Base-by-base conservation (phyloP, 331 rosid genomes). In the Pyrus hybrid region DNA sequence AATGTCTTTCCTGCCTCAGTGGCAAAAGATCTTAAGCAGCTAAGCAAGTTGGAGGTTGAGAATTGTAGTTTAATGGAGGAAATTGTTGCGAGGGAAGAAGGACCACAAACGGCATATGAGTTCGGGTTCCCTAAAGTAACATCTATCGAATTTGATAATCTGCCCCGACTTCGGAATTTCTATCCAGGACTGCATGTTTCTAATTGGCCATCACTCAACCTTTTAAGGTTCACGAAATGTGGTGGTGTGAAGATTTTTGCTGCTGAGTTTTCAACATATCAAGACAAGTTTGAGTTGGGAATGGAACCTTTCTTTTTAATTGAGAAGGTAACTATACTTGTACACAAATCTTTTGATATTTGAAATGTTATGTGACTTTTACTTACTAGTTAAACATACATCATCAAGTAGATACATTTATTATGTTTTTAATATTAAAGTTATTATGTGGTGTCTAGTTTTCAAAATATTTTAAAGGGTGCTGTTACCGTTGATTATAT, bases 201-300 rank as follows among this genome's bases (percentile, higher is more conserved):
- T 1, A 7, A 47, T 23, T 73, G 70, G 78, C 51, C 71, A 18
- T 49, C 18, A n/a, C 47, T 63, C 7, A 1, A 23, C 14, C 0
- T 0, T 0, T 26, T 47, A 10, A 0, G 0, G 8, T 26, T 30
- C 7, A 1, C 0, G 3, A 0, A 16, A 30, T 49, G 53, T 5
- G 11, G 0, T 9, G n/a, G 17, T 12, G 68, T 72, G 54, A 2
- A 41, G 23, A 7, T 35, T 57, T 35, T 37, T 0, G 0, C 0
- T 9, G 45, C 0, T 0, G 43, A 35, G 3, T 35, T 35, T 3
- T 8, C 37, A 4, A 33, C 10, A 47, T 33, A 33, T 1, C 20
- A 66, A 13, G 25, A 45, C 35, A n/a, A 11, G 13, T 3, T 7
- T 35, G 47, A 71, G n/a, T 2, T 5, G 1, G 9, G 11, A n/a